These are phyloP conservation scores for Echinosophora koreensis DNA, from an alignment of 306 rosid genomes.

Conservation along the genomic window DNA sequence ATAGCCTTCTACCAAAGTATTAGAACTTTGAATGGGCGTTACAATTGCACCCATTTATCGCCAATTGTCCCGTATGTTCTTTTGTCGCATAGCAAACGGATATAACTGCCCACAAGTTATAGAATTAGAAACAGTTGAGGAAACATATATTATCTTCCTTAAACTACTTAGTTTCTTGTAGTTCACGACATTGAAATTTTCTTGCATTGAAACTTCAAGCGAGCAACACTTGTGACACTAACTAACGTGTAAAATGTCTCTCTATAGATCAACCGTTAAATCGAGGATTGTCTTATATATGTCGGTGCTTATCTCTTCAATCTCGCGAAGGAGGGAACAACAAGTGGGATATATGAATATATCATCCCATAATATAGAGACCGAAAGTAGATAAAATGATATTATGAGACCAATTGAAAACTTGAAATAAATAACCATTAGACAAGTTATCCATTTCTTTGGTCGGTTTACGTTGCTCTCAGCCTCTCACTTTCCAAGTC, in stretches of 20 bases:
- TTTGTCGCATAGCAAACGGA: background rate
- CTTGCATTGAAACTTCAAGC: background rate
- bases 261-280: background rate
- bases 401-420: background rate
- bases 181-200: background rate
- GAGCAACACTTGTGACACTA: slow-evolving; percentile 10
- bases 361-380: background rate
- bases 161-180: background rate
- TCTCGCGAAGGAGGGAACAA: background rate
- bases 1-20: too few relatives aligned
- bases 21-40: background rate
- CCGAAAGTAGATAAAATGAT: background rate
- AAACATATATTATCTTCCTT: background rate
- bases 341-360: background rate
- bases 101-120: background rate
- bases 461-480: too few relatives aligned
- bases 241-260: slow-evolving; percentile 1
- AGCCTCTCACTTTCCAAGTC: too few relatives aligned
- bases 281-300: background rate
- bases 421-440: background rate
- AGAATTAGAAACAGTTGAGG: background rate
- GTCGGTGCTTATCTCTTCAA: slow-evolving; percentile 10
- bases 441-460: too few relatives aligned
- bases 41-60: background rate
- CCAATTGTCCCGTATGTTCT: background rate